Percentiles rank a stretch among this genome's conserved stretches.
Conservation (phyloP, 371 early-diverging fungal genomes). For the Rhizomucor pusillus region DNA sequence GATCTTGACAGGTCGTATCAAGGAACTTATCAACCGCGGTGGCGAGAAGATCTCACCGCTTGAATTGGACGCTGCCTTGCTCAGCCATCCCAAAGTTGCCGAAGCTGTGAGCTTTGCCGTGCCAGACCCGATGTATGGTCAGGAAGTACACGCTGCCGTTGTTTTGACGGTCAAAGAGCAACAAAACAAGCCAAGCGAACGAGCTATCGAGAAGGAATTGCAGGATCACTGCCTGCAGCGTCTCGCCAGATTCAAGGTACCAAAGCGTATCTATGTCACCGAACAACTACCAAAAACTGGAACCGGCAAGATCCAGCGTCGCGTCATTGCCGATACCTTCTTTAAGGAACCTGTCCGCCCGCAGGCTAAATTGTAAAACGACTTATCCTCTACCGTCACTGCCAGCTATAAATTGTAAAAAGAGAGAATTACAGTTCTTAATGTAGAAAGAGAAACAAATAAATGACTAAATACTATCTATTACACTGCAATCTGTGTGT, state of each 20-base stretch:
- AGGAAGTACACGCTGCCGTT: constrained; percentile 80
- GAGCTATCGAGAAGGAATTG: constrained; percentile 43
- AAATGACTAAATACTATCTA: too few species aligned
- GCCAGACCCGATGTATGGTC: constrained; percentile 75
- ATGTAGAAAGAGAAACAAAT: too few species aligned
- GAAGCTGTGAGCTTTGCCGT: constrained; percentile 83
- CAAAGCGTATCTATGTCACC: constrained; percentile 72
- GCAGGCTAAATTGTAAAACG: constrained; percentile 49
- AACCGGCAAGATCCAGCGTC: constrained; percentile 71
- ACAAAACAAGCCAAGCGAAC: constrained; percentile 16
- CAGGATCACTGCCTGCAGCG: constrained; percentile 43
- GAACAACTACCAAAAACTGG: constrained; percentile 73
- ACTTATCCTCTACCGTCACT: too few species aligned
- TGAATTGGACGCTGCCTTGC: constrained; percentile 79
- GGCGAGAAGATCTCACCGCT: constrained; percentile 81
- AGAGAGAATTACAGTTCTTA: not conserved
- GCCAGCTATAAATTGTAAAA: too few species aligned
- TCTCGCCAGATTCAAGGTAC: constrained; percentile 80
- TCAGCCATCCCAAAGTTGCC: constrained; percentile 65
- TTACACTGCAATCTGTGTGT: too few species aligned
- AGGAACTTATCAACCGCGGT: constrained; percentile 81
- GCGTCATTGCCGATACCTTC: constrained; percentile 50
- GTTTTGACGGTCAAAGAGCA: constrained; percentile 45
- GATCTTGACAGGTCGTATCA: constrained; percentile 75
- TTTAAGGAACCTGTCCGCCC: constrained; percentile 31